Evolutionary conservation across 352 stramenopile genomes (phyloP).

Genomic region (Pythium coloratum): DNA sequence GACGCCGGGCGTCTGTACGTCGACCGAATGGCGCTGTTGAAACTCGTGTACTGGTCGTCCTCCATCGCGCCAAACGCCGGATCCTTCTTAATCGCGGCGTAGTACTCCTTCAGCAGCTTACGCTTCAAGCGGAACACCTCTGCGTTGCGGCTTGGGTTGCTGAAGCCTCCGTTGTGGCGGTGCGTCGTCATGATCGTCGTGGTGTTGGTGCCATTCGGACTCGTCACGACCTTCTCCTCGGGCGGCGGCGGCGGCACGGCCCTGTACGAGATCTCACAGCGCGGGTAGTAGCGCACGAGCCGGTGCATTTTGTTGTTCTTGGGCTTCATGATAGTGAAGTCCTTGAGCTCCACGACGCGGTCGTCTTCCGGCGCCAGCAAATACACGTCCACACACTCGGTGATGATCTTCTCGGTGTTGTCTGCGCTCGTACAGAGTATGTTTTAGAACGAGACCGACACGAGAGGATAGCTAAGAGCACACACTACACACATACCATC

Average conservation of each 20-base stretch:
- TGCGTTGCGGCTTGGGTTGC: slow-evolving; percentile 65
- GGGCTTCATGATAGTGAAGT: slow-evolving; percentile 84
- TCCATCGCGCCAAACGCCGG: slow-evolving; percentile 23
- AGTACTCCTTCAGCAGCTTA: slow-evolving; percentile 61
- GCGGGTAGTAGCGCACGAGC: slow-evolving; percentile 62
- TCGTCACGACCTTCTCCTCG: slow-evolving; percentile 58
- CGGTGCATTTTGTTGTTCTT: slow-evolving; percentile 80
- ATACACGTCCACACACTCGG: slow-evolving; percentile 73
- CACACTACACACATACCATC: slow-evolving; percentile 4
- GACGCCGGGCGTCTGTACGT: slow-evolving; percentile 27
- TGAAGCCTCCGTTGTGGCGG: slow-evolving; percentile 71
- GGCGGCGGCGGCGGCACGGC: slow-evolving; percentile 47
- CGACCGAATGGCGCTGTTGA: slow-evolving; percentile 9
- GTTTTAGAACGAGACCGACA: slow-evolving; percentile 5
- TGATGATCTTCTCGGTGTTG: slow-evolving; percentile 34
- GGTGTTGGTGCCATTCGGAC: slow-evolving; percentile 50
- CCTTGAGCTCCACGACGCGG: slow-evolving; percentile 66
- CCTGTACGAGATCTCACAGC: slow-evolving; percentile 74
- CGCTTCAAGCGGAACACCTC: slow-evolving; percentile 76
- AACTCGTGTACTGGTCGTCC: slow-evolving; percentile 6
- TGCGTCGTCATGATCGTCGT: slow-evolving; percentile 44
- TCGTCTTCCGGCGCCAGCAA: slow-evolving; percentile 61
- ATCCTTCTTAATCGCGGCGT: slow-evolving; percentile 27
- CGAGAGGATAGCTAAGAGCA: neutral
- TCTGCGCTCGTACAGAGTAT: slow-evolving; percentile 14